These are phyloP conservation scores for Phaffomyces opuntiae DNA, from an alignment of 805 yeast genomes.

Conservation along the genomic window DNA sequence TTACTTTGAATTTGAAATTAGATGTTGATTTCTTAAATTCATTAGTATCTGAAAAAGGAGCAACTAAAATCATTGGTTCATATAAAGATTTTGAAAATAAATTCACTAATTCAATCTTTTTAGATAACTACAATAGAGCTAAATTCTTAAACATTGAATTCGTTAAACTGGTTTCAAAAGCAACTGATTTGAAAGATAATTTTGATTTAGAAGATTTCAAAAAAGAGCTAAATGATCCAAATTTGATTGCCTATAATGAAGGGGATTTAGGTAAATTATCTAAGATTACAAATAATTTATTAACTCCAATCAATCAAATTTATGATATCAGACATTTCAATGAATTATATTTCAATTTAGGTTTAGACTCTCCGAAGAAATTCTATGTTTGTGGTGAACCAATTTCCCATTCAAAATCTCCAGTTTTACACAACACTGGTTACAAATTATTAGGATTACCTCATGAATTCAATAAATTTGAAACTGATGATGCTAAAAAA, in stretches of 20 bases:
- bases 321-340: conserved; percentile 62
- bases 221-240: conserved; percentile 40
- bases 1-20: conserved; percentile 72
- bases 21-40: conserved; percentile 49
- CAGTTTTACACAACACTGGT: conserved; percentile 76
- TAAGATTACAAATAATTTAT: conserved; percentile 61
- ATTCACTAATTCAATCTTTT: conserved; percentile 20
- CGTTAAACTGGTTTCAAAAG: conserved; percentile 79
- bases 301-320: conserved; percentile 80
- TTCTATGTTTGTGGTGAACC: conserved; percentile 80
- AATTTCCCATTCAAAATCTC: conserved; percentile 82
- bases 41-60: conserved; percentile 45
- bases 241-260: conserved; percentile 81
- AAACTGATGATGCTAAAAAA: conserved; percentile 53
- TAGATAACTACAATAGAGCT: conserved; percentile 71
- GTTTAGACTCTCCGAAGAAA: conserved; percentile 50
- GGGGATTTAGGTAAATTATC: conserved; percentile 71
- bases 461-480: conserved; percentile 57
- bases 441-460: conserved; percentile 75
- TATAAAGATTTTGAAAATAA: conserved; percentile 44
- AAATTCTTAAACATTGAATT: conserved; percentile 58
- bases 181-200: conserved; percentile 60
- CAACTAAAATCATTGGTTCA: conserved; percentile 73
- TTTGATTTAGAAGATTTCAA: conserved; percentile 66
- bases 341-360: conserved; percentile 46